These are phyloP conservation scores for Ganoderma boninense DNA, from an alignment of 1,284 basidiomycete species.

Conservation along the genomic window DNA sequence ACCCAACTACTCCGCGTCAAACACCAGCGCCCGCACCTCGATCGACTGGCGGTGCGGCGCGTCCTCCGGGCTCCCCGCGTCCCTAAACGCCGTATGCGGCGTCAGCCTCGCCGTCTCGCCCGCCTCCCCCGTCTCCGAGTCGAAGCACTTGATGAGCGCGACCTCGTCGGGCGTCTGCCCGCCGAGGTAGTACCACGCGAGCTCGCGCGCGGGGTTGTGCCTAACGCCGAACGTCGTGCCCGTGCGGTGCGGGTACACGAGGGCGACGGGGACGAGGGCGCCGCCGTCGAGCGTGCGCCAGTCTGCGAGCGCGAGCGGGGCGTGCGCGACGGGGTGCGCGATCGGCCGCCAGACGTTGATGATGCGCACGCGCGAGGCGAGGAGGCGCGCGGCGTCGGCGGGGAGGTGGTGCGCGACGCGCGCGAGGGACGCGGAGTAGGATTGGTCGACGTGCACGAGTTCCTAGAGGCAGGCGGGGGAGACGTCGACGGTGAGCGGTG, in stretches of 20 bases:
- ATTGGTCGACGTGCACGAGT: slow-evolving; percentile 67
- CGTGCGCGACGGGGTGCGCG: slow-evolving; percentile 51
- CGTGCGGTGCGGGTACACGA: slow-evolving; percentile 45
- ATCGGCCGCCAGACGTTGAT: slow-evolving; percentile 68
- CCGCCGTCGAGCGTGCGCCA: slow-evolving; percentile 43
- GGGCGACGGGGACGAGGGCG: slow-evolving; percentile 43
- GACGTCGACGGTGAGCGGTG: slow-evolving; percentile 15
- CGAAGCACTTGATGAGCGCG: slow-evolving; percentile 58
- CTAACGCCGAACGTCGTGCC: slow-evolving; percentile 48
- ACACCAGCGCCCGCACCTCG: slow-evolving; percentile 51
- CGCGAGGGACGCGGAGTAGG: slow-evolving; percentile 52
- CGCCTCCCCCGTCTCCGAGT: slow-evolving; percentile 40
- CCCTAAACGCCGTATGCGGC: slow-evolving; percentile 56
- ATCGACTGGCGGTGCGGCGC: slow-evolving; percentile 53
- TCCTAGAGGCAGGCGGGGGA: slow-evolving; percentile 24
- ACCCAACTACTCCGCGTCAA: slow-evolving; percentile 39
- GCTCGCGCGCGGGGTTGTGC: slow-evolving; percentile 44
- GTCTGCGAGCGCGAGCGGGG: slow-evolving; percentile 59
- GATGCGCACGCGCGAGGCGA: slow-evolving; percentile 59
- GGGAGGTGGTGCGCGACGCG: slow-evolving; percentile 64
- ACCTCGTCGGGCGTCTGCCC: slow-evolving; percentile 57
- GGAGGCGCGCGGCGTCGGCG: slow-evolving; percentile 51
- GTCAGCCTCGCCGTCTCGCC: slow-evolving; percentile 50
- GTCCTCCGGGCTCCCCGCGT: slow-evolving; percentile 47
- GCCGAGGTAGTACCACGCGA: slow-evolving; percentile 57